These are phyloP conservation scores for Cryptosporidium baileyi DNA, from an alignment of 169 alveolate species.

Conservation along the genomic window DNA sequence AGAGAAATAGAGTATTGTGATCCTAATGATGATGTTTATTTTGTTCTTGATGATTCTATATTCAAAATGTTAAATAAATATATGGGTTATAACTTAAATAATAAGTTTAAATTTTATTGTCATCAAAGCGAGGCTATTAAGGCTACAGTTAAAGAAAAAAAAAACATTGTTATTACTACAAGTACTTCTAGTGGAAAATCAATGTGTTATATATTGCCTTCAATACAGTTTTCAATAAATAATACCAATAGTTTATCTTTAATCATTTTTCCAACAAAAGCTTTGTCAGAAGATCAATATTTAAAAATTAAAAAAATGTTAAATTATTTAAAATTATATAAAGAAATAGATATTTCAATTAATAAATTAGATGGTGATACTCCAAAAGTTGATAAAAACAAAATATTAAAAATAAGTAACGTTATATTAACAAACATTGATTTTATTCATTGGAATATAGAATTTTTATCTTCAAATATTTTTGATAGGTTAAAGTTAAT, in stretches of 20 bases:
- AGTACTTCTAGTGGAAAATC: constrained; percentile 71
- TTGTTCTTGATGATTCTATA: background rate
- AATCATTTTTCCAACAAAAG: constrained; percentile 71
- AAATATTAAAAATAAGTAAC: constrained; percentile 51
- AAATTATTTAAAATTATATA: background rate
- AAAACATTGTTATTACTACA: constrained; percentile 60
- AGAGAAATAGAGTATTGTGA: constrained; percentile 14
- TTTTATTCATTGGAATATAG: constrained; percentile 70
- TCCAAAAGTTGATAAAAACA: constrained; percentile 6
- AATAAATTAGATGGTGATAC: constrained; percentile 68
- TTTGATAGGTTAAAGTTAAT: constrained; percentile 27
- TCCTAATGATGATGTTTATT: constrained; percentile 17
- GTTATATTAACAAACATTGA: constrained; percentile 70
- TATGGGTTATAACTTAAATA: background rate
- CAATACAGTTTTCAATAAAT: background rate
- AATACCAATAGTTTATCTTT: constrained; percentile 48
- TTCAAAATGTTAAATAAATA: background rate
- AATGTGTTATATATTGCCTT: constrained; percentile 65
- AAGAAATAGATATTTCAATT: background rate
- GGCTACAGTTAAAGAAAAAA: constrained; percentile 5
- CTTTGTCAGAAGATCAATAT: constrained; percentile 71
- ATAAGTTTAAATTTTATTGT: constrained; percentile 28
- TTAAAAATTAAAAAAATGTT: constrained; percentile 18
- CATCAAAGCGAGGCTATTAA: constrained; percentile 66
- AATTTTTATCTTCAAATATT: background rate